Evolutionary conservation across 805 yeast species (phyloP), one percentile per base, ranked within the genome.

Genomic region (Ogataea paradorogensis): DNA sequence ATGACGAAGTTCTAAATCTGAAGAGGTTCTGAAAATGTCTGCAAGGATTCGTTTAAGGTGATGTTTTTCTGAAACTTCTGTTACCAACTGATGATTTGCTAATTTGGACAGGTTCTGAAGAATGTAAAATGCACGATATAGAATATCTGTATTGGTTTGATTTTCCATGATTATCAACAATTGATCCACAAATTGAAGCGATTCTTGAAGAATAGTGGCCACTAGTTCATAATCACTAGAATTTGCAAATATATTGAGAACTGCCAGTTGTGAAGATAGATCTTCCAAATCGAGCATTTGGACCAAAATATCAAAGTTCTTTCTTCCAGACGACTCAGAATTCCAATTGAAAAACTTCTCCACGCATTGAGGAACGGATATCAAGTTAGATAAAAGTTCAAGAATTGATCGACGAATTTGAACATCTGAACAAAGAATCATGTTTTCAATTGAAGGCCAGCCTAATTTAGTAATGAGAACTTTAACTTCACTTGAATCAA

Each of bases 271-370:
- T 0, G 78, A 63, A 22, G 61, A 56, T 1, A 53, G 4, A 44
- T 73, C 74, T 5, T 59, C 57, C 21, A 71, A 46, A 30, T 63
- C 55, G 34, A 69, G 58, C 39, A 70, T 53, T 46, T 69, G 71
- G 3, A 68, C 71, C 13, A 72, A 39, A 0, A 65, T 53, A 7
- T 64, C 63, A 40, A 71, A 77, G 45, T 73, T 71, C 37, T 55
- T 59, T 28, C 58, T 63, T 6, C 52, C 47, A 16, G 58, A 53
- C 9, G 57, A 56, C 9, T 65, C 72, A 11, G 24, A 13, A 7
- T 29, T 30, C 67, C 76, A 65, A 49, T 82, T 78, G 64, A 84
- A 84, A 50, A 83, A 72, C 44, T 76, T 75, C 1, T 76, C 80
- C 24, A 77, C 59, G 40, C 69, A 61, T 6, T 50, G 16, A 1